Base-by-base conservation (phyloP, 192 early-diverging fungal species). In the Coemansia sp. region DNA sequence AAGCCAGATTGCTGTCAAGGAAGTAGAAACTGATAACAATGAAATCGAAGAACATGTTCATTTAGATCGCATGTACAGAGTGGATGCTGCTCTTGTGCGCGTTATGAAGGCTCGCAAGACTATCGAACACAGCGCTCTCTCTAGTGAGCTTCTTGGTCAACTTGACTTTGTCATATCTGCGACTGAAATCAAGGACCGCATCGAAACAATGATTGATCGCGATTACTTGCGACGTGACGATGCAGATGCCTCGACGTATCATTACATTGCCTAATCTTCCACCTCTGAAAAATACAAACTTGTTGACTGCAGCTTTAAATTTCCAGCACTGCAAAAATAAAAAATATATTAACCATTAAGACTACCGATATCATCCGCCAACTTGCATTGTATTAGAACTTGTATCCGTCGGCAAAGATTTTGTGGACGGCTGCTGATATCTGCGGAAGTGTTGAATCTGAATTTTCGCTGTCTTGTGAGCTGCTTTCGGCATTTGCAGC, bases 61-160 rank as follows among this genome's bases (percentile, higher is more conserved):
- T 1, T 88, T 96, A 36, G 97, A 99, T 72, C 88, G 97, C 63
- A 95, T 95, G 84, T 84, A 92, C 69, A 74, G 93, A 64, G 96
- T 99, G 75, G 94, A 99, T 84, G 96, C 96, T 1, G 95, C 95
- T 0, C 91, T 99, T 82, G 95, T 96, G 20, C 92, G 96, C 29
- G 91, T 99, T 60, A 95, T 99, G 94, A 99, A 99, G 82, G 93
- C 94, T 0, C 90, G 93, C 19, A 93, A 93, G 76, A 86, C 84
- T 24, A 71, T 95, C 80, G 91, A 93, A 62, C 91, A 97, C 72
- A 83, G 87, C 4, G 74, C 83, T 8, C 85, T 99, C 39, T 87
- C 97, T 65, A 85, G 87, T 17, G 96, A 99, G 71, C 90, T 96
- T 22, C 87, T 95, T 51, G 73, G 84, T 5, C 94, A 97, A 65